Evolutionary conservation across 495 filamentous ascomycete species (phyloP).

Genomic region (Annulohypoxylon nitens): DNA sequence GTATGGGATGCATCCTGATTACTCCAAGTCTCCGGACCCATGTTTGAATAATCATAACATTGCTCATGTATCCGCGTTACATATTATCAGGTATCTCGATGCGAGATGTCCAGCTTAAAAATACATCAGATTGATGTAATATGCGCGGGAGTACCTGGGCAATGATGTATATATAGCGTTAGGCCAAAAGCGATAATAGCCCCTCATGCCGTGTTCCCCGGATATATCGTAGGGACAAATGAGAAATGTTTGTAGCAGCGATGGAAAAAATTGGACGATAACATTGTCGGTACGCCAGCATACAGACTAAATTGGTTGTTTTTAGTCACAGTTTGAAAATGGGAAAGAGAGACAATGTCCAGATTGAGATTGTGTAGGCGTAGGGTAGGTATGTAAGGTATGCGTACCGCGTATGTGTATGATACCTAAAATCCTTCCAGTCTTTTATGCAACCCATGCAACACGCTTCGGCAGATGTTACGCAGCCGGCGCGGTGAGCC

Average conservation of each 20-base stretch:
- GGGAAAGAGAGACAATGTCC: slow-evolving; percentile 1
- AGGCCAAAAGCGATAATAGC: not conserved
- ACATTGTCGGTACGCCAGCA: not conserved
- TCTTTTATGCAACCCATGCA: slow-evolving; percentile 13
- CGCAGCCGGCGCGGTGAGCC: slow-evolving; percentile 17
- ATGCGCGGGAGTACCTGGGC: not conserved
- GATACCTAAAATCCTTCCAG: slow-evolving; percentile 10
- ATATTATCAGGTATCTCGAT: not conserved
- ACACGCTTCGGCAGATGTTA: slow-evolving; percentile 31
- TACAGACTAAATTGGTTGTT: slow-evolving; percentile 21
- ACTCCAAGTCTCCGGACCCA: slow-evolving; percentile 7
- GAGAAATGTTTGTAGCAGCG: not conserved
- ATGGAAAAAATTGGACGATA: slow-evolving; percentile 8
- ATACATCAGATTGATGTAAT: slow-evolving; percentile 13
- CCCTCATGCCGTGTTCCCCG: slow-evolving; percentile 12
- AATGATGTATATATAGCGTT: slow-evolving; percentile 18
- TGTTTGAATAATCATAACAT: not conserved
- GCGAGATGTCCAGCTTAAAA: not conserved
- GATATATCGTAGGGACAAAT: slow-evolving; percentile 8
- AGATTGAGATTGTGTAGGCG: slow-evolving; percentile 4
- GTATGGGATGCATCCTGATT: slow-evolving; percentile 28
- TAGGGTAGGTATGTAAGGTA: slow-evolving; percentile 3
- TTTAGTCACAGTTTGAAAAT: slow-evolving; percentile 20
- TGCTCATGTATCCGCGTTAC: not conserved
- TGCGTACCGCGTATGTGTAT: not conserved